These are phyloP conservation scores for Takashimella koratensis DNA, from an alignment of 1,284 basidiomycete species.

Conservation along the genomic window DNA sequence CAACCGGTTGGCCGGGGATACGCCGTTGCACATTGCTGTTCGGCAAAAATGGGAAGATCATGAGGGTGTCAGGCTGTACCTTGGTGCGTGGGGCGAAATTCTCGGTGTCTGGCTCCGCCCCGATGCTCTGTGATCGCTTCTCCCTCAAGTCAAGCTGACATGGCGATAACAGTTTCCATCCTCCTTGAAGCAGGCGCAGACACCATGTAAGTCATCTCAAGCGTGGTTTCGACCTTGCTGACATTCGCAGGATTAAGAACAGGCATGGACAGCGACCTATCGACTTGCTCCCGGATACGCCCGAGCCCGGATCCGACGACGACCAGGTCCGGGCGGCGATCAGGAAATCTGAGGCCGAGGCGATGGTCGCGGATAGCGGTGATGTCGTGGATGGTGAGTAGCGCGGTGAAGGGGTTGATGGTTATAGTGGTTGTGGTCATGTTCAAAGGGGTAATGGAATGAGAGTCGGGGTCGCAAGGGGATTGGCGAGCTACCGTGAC, in stretches of 20 bases:
- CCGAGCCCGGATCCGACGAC: slow-evolving; percentile 38
- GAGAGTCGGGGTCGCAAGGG: not conserved
- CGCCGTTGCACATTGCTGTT: slow-evolving; percentile 78
- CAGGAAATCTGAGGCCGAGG: slow-evolving; percentile 39
- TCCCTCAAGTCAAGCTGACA: too few species aligned
- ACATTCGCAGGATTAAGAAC: slow-evolving; percentile 61
- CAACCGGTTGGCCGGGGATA: slow-evolving; percentile 69
- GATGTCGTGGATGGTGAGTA: slow-evolving; percentile 48
- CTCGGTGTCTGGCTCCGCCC: not conserved
- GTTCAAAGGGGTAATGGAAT: not conserved
- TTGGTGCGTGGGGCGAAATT: slow-evolving; percentile 47
- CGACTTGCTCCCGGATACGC: slow-evolving; percentile 56
- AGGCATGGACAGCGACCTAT: slow-evolving; percentile 61
- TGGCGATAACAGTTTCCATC: not conserved
- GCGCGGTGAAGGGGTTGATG: too few species aligned
- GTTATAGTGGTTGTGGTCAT: too few species aligned
- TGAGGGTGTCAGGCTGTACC: slow-evolving; percentile 52
- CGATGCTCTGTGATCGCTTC: not conserved
- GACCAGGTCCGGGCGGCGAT: slow-evolving; percentile 41
- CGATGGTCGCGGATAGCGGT: slow-evolving; percentile 32
- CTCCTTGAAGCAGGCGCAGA: slow-evolving; percentile 75
- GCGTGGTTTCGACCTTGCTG: not conserved
- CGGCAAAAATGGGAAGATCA: slow-evolving; percentile 60
- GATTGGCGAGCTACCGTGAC: not conserved
- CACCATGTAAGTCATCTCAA: slow-evolving; percentile 54